phyloP scores from a whole-genome alignment of 108 stramenopile species.

The Conticribra guillardii region DNA sequence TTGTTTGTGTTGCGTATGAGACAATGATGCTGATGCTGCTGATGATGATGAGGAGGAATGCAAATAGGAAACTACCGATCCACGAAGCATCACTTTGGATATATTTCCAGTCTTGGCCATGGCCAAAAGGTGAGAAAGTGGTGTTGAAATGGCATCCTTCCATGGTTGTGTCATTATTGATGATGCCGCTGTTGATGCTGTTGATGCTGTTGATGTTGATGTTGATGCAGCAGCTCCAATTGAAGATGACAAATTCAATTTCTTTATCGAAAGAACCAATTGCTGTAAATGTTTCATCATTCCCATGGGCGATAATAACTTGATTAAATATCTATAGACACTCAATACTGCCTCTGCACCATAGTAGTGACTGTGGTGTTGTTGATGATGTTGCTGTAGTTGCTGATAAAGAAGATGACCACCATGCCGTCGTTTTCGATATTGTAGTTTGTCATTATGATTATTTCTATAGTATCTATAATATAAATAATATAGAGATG shows the following conservation, averaged over 20 bases:
- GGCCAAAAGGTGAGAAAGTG: slow-evolving; percentile 35
- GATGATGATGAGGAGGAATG: slow-evolving; percentile 15
- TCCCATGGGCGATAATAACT: too few relatives aligned
- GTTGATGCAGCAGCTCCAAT: background rate
- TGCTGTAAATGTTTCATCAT: too few relatives aligned
- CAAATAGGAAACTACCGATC: slow-evolving; percentile 28
- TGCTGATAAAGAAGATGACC: too few relatives aligned
- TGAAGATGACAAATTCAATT: background rate
- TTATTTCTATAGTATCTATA: background rate
- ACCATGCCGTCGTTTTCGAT: too few relatives aligned
- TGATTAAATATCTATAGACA: too few relatives aligned
- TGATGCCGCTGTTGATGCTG: background rate
- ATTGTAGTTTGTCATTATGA: background rate
- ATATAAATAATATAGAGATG: slow-evolving; percentile 17
- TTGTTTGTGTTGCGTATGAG: too few relatives aligned
- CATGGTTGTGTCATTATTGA: background rate
- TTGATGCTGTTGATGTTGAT: background rate
- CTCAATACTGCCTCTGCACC: too few relatives aligned
- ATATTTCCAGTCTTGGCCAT: slow-evolving; percentile 33
- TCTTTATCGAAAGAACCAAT: too few relatives aligned
- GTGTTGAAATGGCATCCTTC: slow-evolving; percentile 17
- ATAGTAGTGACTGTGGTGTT: too few relatives aligned
- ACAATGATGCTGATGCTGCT: too few relatives aligned
- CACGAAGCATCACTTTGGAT: slow-evolving; percentile 38
- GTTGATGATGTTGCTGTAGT: too few relatives aligned